These are phyloP conservation scores for Davidsoniella virescens DNA, from an alignment of 2,329 filamentous ascomycete species.

Conservation along the genomic window DNA sequence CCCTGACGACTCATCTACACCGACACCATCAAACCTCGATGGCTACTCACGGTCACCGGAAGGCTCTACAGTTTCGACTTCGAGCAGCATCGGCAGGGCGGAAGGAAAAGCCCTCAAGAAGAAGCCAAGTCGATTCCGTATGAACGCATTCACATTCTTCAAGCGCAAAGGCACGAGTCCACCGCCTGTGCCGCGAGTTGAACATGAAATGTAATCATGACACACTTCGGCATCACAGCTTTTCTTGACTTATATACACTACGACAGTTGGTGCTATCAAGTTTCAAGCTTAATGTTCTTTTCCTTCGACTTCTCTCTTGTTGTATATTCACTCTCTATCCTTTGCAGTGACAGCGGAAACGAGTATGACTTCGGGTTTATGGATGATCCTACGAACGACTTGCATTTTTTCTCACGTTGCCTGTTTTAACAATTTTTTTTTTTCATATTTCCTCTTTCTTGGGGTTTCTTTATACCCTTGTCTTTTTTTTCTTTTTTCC, in stretches of 20 bases:
- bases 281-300: background rate
- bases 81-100: slow-evolving; percentile 29
- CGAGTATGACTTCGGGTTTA: background rate
- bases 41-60: slow-evolving; percentile 9
- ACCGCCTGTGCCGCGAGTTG: slow-evolving; percentile 6
- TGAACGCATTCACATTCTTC: slow-evolving; percentile 44
- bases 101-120: slow-evolving; percentile 39
- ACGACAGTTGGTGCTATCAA: no score
- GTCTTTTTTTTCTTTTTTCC: background rate
- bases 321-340: slow-evolving; percentile 2
- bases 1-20: slow-evolving; percentile 7
- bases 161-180: slow-evolving; percentile 30
- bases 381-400: background rate
- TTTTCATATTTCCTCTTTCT: background rate
- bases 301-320: background rate
- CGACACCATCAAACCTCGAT: slow-evolving; percentile 4
- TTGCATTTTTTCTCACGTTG: background rate
- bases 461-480: background rate
- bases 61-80: slow-evolving; percentile 18
- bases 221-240: background rate
- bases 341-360: background rate
- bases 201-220: slow-evolving; percentile 5
- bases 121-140: slow-evolving; percentile 45
- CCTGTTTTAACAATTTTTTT: background rate
- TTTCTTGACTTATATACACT: no score